These are phyloP conservation scores for Annulohypoxylon truncatum DNA, from an alignment of 2,329 filamentous ascomycete genomes.

Conservation along the genomic window DNA sequence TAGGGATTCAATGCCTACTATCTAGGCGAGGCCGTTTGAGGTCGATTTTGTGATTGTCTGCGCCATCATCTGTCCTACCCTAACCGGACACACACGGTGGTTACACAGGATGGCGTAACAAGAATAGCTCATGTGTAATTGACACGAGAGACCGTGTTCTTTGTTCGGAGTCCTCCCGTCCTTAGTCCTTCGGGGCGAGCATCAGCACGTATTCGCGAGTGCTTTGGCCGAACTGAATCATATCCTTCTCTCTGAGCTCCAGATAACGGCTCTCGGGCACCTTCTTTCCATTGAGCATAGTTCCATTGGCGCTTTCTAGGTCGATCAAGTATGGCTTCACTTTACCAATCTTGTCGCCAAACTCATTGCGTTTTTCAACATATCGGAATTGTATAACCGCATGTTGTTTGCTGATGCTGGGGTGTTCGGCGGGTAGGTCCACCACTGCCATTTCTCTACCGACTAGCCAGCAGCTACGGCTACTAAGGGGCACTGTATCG, in stretches of 20 bases:
- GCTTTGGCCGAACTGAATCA: constrained; percentile 88
- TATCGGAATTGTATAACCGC: constrained; percentile 94
- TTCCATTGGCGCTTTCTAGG: constrained; percentile 93
- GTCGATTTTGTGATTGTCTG: constrained; percentile 9
- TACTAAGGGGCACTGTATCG: constrained; percentile 81
- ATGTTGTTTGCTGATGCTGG: constrained; percentile 94
- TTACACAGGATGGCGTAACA: constrained; percentile 27
- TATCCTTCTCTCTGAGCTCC: constrained; percentile 88
- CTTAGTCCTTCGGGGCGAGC: constrained; percentile 68
- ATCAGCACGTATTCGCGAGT: constrained; percentile 96
- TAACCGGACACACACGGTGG: constrained; percentile 10
- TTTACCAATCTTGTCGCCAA: constrained; percentile 81
- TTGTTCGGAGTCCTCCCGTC: constrained; percentile 12
- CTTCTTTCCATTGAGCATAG: constrained; percentile 79
- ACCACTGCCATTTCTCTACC: constrained; percentile 84
- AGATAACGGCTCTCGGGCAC: constrained; percentile 83
- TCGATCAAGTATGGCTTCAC: constrained; percentile 93
- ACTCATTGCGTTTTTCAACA: constrained; percentile 85
- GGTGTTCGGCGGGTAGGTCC: constrained; percentile 87
- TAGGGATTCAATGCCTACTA: neutral
- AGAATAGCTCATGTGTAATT: constrained; percentile 6
- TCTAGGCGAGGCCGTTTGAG: constrained; percentile 8
- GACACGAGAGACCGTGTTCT: constrained; percentile 11
- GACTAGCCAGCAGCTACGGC: constrained; percentile 89
- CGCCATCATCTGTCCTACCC: constrained; percentile 7